A percentile compares a stretch with the other conserved stretches of the same genome.
Conservation (phyloP, 2,329 filamentous ascomycete species). For the Hymenoscyphus linearis region DNA sequence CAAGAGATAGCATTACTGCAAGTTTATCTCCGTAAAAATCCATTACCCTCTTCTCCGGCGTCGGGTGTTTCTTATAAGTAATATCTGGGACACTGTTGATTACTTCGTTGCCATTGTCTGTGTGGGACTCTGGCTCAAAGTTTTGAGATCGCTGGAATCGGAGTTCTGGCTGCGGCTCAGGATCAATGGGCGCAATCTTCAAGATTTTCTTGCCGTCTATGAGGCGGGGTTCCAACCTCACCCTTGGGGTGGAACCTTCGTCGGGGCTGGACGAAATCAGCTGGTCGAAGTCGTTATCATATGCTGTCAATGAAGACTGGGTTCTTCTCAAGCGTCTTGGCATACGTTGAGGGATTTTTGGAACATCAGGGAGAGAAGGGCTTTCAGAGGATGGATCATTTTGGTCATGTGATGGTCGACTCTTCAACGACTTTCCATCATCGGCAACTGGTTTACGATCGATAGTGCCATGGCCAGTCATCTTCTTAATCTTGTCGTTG, state of each 20-base stretch:
- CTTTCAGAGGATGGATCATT: conserved; percentile 13
- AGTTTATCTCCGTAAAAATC: no score
- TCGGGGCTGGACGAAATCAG: conserved; percentile 26
- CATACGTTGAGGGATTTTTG: conserved; percentile 5
- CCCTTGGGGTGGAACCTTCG: conserved; percentile 27
- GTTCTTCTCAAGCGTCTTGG: conserved; percentile 1
- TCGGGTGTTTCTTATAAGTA: no score
- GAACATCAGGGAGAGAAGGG: conserved; percentile 10
- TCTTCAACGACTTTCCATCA: conserved; percentile 16
- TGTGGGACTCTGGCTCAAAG: background rate
- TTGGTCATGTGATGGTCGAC: conserved; percentile 14
- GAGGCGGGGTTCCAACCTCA: conserved; percentile 21
- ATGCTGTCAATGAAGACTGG: background rate
- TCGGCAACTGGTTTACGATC: conserved; percentile 16
- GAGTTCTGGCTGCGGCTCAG: conserved; percentile 11
- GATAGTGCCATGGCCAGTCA: conserved; percentile 19
- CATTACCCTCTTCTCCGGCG: no score
- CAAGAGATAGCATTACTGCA: no score
- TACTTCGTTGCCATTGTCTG: background rate
- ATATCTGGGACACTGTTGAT: no score
- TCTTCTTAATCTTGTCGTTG: conserved; percentile 12
- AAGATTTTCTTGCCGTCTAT: conserved; percentile 17
- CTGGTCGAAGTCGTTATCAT: conserved; percentile 17
- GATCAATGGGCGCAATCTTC: conserved; percentile 15
- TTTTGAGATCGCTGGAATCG: conserved; percentile 2